phyloP scores from a whole-genome alignment of 2,329 filamentous ascomycete genomes.

The Aciculosporium take region DNA sequence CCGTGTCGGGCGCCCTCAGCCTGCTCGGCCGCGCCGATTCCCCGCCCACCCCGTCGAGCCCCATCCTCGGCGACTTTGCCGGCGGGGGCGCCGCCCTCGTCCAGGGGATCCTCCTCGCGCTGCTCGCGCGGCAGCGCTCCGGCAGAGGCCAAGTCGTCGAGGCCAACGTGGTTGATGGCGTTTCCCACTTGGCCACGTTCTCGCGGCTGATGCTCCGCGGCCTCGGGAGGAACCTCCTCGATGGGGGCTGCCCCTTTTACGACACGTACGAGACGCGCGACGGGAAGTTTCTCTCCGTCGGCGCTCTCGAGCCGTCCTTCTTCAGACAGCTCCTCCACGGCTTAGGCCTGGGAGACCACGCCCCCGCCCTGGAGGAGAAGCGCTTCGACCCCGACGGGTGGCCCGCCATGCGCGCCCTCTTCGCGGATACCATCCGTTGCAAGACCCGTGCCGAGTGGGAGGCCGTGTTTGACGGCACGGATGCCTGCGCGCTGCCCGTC shows the following conservation, averaged over 20 bases:
- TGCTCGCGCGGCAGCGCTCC: constrained; percentile 48
- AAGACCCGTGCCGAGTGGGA: constrained; percentile 75
- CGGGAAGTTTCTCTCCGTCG: constrained; percentile 70
- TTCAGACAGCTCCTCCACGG: constrained; percentile 54
- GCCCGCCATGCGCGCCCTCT: constrained; percentile 48
- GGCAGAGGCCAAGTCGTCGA: constrained; percentile 80
- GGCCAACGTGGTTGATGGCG: constrained; percentile 93
- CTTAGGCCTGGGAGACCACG: constrained; percentile 41
- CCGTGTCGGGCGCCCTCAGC: constrained; percentile 65
- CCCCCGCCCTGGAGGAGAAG: constrained; percentile 36
- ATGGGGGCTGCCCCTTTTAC: constrained; percentile 79
- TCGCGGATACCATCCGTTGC: constrained; percentile 49
- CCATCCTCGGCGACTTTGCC: constrained; percentile 81
- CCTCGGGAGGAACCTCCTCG: constrained; percentile 64
- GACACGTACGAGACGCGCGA: constrained; percentile 78
- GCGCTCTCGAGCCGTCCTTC: constrained; percentile 79
- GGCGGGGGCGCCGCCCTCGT: constrained; percentile 76
- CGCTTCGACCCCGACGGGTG: constrained; percentile 50
- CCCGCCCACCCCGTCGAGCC: constrained; percentile 65
- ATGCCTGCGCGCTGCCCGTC: constrained; percentile 87
- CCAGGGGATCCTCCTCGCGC: constrained; percentile 66
- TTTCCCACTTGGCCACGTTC: constrained; percentile 64
- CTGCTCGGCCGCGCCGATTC: constrained; percentile 58
- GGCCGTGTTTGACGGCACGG: constrained; percentile 69
- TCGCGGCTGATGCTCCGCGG: constrained; percentile 49